Percentiles rank a stretch among this genome's conserved stretches.
Conservation (phyloP, 768 basidiomycete species). For the Daedaleopsis sinensis region DNA sequence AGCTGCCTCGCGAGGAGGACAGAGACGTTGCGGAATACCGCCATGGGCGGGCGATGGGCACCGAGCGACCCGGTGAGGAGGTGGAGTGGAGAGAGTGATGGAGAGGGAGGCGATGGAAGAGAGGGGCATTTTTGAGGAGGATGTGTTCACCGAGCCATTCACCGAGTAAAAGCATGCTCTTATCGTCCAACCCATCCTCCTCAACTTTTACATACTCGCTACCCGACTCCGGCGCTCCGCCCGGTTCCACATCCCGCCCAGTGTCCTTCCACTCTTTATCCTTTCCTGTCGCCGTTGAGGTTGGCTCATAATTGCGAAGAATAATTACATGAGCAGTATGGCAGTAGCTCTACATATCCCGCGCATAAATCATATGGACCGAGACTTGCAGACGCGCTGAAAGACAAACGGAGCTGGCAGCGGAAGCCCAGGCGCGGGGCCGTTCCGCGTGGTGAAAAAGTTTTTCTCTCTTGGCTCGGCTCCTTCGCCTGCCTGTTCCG, state of each 20-base stretch:
- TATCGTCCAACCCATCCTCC: slow-evolving; percentile 28
- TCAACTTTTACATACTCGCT: slow-evolving; percentile 15
- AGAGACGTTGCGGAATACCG: slow-evolving; percentile 20
- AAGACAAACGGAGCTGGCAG: slow-evolving; percentile 17
- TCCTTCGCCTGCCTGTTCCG: slow-evolving; percentile 22
- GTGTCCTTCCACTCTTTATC: not conserved
- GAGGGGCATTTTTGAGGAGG: slow-evolving; percentile 23
- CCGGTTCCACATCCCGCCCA: not conserved
- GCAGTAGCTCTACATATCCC: not conserved
- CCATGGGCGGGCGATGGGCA: slow-evolving; percentile 23
- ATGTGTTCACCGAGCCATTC: slow-evolving; percentile 41
- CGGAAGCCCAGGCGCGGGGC: slow-evolving; percentile 7
- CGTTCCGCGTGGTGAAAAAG: slow-evolving; percentile 26
- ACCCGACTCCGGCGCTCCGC: slow-evolving; percentile 25
- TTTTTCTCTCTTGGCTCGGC: slow-evolving; percentile 31
- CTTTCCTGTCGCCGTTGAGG: not conserved
- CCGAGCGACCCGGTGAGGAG: slow-evolving; percentile 14
- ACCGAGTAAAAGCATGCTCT: slow-evolving; percentile 35
- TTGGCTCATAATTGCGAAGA: not conserved
- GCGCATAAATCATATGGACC: not conserved
- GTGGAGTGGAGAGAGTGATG: slow-evolving; percentile 7
- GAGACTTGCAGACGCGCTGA: not conserved
- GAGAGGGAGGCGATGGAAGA: slow-evolving; percentile 10
- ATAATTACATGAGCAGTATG: not conserved
- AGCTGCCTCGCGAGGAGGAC: slow-evolving; percentile 20